Conservation (phyloP, 306 rosid genomes). For the Oxytropis ochrocephala region DNA sequence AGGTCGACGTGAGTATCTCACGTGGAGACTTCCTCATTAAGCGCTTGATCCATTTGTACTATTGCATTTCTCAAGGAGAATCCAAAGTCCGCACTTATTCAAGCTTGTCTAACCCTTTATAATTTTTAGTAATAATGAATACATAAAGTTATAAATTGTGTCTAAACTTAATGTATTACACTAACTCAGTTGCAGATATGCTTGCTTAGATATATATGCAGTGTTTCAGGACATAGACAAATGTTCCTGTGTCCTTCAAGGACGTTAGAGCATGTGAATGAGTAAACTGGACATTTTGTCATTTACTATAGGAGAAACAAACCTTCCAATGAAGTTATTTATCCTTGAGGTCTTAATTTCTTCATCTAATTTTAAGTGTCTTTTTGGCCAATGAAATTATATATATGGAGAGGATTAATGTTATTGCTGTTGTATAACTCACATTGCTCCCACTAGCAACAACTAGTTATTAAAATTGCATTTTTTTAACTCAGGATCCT, state of each 20-base stretch:
- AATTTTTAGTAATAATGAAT: background rate
- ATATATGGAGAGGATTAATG: too few relatives aligned
- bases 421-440: too few relatives aligned
- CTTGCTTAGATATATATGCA: slow-evolving; percentile 7
- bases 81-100: slow-evolving; percentile 31
- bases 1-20: slow-evolving; percentile 22
- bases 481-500: too few relatives aligned
- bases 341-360: background rate
- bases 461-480: too few relatives aligned
- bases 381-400: background rate
- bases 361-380: background rate
- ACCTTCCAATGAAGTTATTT: background rate
- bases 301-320: background rate
- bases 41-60: slow-evolving; percentile 5
- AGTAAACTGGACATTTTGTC: background rate
- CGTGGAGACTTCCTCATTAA: slow-evolving; percentile 31
- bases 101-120: slow-evolving; percentile 22
- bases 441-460: too few relatives aligned
- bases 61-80: slow-evolving; percentile 28
- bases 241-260: slow-evolving; percentile 22
- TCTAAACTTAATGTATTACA: background rate
- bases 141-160: background rate
- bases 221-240: slow-evolving; percentile 25
- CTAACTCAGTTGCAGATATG: slow-evolving; percentile 13
- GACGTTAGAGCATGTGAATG: slow-evolving; percentile 31